Base-by-base conservation (phyloP, 2,329 filamentous ascomycete species). In the Neocucurbitaria cava region DNA sequence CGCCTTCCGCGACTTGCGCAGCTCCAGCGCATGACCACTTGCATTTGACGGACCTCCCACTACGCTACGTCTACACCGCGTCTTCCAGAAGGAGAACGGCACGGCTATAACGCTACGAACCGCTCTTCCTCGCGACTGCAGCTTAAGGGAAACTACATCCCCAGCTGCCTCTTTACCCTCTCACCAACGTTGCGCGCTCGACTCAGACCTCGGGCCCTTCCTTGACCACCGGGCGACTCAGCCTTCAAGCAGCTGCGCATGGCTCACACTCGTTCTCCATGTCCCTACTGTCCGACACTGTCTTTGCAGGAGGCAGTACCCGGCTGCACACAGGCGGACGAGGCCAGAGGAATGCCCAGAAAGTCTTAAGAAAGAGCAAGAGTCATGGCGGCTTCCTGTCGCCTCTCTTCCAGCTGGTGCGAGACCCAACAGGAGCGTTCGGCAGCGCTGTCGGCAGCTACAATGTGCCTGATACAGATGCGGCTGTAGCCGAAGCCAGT, bases 241-340 rank as follows among this genome's bases (percentile, higher is more conserved):
- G 45, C 41, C 58, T 46, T 56, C 9, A 48, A 45, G 26, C 62
- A 43, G 50, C 58, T 42, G 69, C 68, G 71, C 64, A 76, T 76
- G 73, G 73, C 71, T 64, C 55, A 56, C 63, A 44, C 43, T 55
- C 46, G 47, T 49, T 62, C 60, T 62, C 61, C 46, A 76, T 76
- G 73, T 74, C 73, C 52, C 67, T 76, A 58, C 60, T 76, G 59
- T 68, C 64, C 54, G 72, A 75, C 61, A 69, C 73, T 30, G 56
- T 73, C 1, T 63, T 76, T 33, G 61, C 71, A 43, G 57, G 59
- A 58, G 67, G 69, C 50, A 70, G 72, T 56, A 59, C 67, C 46
- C 58, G 65, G 56, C 60, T 74, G 49, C 67, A 72, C 59, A 47
- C 56, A 53, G 56, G 42, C 53, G 56, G 61, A 44, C 48, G 52